A percentile compares a stretch with the other conserved stretches of the same genome.
phyloP scores from a whole-genome alignment of 1,284 basidiomycete species.

The Irpex rosettiformis region DNA sequence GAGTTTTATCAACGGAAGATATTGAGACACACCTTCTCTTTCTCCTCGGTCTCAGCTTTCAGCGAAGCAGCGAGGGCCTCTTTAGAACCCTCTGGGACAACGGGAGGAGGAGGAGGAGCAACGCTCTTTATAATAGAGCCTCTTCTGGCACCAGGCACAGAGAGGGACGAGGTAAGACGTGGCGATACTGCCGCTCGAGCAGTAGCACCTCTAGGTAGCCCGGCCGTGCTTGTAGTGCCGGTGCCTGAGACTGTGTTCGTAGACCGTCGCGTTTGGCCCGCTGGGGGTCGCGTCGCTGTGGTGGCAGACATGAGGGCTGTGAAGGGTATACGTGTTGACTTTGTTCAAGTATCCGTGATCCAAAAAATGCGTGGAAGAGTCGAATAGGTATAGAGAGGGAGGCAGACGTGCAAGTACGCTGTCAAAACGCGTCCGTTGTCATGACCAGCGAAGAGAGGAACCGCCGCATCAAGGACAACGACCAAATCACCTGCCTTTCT shows the following conservation, averaged over 20 bases:
- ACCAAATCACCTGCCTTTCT: conserved; percentile 2
- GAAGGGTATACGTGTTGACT: conserved; percentile 16
- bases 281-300: conserved; percentile 35
- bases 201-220: conserved; percentile 35
- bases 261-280: conserved; percentile 40
- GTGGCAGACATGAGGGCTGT: conserved; percentile 27
- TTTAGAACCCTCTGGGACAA: conserved; percentile 33
- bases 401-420: neutral
- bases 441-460: conserved; percentile 15
- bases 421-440: conserved; percentile 13
- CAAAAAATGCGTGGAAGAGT: neutral
- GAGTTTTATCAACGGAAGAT: conserved; percentile 1
- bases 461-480: conserved; percentile 2
- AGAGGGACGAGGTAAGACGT: conserved; percentile 30
- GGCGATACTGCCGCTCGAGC: conserved; percentile 35
- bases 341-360: conserved; percentile 13
- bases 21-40: conserved; percentile 61
- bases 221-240: conserved; percentile 21
- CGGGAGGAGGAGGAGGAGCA: conserved; percentile 35
- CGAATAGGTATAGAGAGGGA: conserved; percentile 3
- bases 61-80: conserved; percentile 59
- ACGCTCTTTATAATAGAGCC: conserved; percentile 44
- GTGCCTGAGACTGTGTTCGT: conserved; percentile 22
- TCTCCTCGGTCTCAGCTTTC: conserved; percentile 73
- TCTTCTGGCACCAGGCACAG: conserved; percentile 39